phyloP scores from a whole-genome alignment of 495 filamentous ascomycete species.

The Penicillium subrubescens region DNA sequence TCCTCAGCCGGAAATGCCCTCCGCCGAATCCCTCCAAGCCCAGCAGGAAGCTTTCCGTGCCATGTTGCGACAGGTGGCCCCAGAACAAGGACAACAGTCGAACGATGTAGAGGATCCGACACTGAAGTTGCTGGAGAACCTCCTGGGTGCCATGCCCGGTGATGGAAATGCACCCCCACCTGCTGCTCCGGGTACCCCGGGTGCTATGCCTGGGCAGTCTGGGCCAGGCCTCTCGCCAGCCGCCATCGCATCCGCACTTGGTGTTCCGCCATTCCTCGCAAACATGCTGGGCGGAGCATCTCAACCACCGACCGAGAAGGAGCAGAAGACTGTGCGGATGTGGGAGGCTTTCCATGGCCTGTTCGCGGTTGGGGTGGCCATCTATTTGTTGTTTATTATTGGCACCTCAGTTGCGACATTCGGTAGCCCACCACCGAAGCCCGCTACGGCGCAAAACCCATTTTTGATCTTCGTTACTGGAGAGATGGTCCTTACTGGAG shows the following conservation, averaged over 20 bases:
- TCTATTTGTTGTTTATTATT: slow-evolving; percentile 61
- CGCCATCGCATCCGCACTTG: slow-evolving; percentile 38
- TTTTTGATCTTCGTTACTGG: slow-evolving; percentile 84
- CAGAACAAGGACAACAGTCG: slow-evolving; percentile 29
- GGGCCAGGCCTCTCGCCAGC: slow-evolving; percentile 33
- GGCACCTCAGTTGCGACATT: slow-evolving; percentile 41
- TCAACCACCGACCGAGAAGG: slow-evolving; percentile 37
- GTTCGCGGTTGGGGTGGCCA: slow-evolving; percentile 68
- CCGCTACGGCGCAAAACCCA: slow-evolving; percentile 63
- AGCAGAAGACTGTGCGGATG: slow-evolving; percentile 53
- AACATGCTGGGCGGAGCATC: slow-evolving; percentile 38
- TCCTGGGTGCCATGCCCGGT: slow-evolving; percentile 52
- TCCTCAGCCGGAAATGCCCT: slow-evolving; percentile 22
- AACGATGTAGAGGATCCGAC: slow-evolving; percentile 58
- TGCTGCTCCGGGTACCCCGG: slow-evolving; percentile 28
- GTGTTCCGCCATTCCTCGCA: slow-evolving; percentile 49
- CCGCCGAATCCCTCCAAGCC: slow-evolving; percentile 33
- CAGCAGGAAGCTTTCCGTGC: slow-evolving; percentile 49
- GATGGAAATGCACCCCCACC: slow-evolving; percentile 31
- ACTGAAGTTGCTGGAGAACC: slow-evolving; percentile 60
- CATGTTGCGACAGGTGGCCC: slow-evolving; percentile 41
- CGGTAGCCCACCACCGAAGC: slow-evolving; percentile 56
- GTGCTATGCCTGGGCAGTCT: slow-evolving; percentile 28
- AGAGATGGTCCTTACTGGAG: slow-evolving; percentile 71
- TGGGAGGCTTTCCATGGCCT: slow-evolving; percentile 79